A percentile compares a stretch with the other conserved stretches of the same genome.
Conservation (phyloP, 805 yeast genomes). For the Barnettozyma sucrosica region DNA sequence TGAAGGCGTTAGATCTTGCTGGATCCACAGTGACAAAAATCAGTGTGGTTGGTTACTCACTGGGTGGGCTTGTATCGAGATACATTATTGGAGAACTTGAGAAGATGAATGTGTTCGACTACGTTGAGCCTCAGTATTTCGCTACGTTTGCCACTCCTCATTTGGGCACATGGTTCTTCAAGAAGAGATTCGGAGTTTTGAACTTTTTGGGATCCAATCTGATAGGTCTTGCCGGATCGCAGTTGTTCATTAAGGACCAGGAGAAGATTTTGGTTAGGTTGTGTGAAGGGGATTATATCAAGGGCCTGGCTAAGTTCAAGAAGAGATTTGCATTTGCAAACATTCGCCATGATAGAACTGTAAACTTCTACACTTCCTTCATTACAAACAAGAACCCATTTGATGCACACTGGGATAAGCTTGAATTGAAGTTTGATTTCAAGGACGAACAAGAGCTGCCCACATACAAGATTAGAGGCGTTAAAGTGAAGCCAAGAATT, state of each 20-base stretch:
- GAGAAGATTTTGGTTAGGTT: constrained; percentile 40
- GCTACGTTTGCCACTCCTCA: constrained; percentile 79
- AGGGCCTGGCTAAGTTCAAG: constrained; percentile 54
- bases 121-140: constrained; percentile 54
- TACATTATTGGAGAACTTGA: constrained; percentile 71
- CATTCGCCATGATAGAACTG: constrained; percentile 76
- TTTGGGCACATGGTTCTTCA: constrained; percentile 52
- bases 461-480: constrained; percentile 31
- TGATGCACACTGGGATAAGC: constrained; percentile 42
- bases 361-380: constrained; percentile 78
- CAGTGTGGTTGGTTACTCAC: constrained; percentile 79
- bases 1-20: constrained; percentile 29
- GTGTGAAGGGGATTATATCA: constrained; percentile 36
- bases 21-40: constrained; percentile 40
- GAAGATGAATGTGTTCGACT: constrained; percentile 48
- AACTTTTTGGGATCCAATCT: constrained; percentile 49
- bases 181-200: constrained; percentile 30
- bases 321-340: constrained; percentile 64
- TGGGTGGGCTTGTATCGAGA: constrained; percentile 82
- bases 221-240: constrained; percentile 67
- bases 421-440: constrained; percentile 34
- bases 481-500: constrained; percentile 39
- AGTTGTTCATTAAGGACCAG: constrained; percentile 52
- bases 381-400: constrained; percentile 74
- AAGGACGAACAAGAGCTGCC: constrained; percentile 29